Percentiles rank a stretch among this genome's conserved stretches.
Conservation (phyloP, 1,284 basidiomycete genomes). For the Cronartium ribicola region DNA sequence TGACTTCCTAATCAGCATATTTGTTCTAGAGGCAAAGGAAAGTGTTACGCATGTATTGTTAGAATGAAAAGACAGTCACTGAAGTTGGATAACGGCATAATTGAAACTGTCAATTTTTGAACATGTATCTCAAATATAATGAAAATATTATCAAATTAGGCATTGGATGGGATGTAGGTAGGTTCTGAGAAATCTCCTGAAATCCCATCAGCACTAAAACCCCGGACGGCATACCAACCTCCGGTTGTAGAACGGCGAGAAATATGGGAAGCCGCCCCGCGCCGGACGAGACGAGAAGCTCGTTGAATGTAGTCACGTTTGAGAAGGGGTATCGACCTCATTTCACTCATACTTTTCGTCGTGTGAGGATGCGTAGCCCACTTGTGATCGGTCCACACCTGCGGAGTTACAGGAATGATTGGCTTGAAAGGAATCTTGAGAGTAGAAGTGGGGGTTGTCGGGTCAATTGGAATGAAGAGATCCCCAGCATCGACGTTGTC, state of each 20-base stretch:
- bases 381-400: not conserved
- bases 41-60: too few relatives aligned
- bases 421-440: not conserved
- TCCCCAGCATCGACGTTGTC: constrained; percentile 36
- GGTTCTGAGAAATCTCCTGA: constrained; percentile 18
- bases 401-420: not conserved
- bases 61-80: too few relatives aligned
- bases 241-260: not conserved
- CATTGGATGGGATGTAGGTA: not conserved
- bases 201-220: constrained; percentile 22
- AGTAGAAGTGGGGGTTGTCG: constrained; percentile 10
- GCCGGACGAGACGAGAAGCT: not conserved
- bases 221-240: constrained; percentile 26
- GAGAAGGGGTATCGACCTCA: not conserved
- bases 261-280: not conserved
- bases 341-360: not conserved
- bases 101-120: too few relatives aligned
- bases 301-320: not conserved
- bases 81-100: too few relatives aligned
- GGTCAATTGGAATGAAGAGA: constrained; percentile 25
- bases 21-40: too few relatives aligned
- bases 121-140: too few relatives aligned
- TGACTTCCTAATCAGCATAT: too few relatives aligned
- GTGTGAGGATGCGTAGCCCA: not conserved
- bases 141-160: too few relatives aligned